Conservation (phyloP, 345 rosid species). For the Raphanus sativus region DNA sequence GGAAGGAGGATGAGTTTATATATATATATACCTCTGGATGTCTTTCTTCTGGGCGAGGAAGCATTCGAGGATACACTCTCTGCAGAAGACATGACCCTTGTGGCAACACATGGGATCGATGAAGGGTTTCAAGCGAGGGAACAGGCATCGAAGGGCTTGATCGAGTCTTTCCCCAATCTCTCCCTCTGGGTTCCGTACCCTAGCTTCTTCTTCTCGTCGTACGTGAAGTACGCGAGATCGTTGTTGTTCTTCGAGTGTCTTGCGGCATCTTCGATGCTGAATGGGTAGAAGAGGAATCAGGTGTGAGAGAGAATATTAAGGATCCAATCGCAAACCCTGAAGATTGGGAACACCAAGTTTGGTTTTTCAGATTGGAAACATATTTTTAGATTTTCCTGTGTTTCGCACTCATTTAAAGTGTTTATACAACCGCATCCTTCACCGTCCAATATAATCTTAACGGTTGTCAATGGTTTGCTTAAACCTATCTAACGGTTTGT, state of each 20-base stretch:
- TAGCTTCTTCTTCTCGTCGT: slow-evolving; percentile 93
- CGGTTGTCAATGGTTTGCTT: background rate
- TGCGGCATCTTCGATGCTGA: slow-evolving; percentile 66
- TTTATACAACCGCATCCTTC: background rate
- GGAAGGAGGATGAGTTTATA: background rate
- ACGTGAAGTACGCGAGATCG: slow-evolving; percentile 93
- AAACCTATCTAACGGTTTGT: background rate
- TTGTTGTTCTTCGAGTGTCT: slow-evolving; percentile 97
- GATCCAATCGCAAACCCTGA: background rate
- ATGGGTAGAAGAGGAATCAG: background rate
- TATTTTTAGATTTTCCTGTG: background rate
- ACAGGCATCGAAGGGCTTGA: slow-evolving; percentile 94
- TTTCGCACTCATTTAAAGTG: background rate
- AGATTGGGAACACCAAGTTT: background rate
- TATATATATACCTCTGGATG: slow-evolving; percentile 69
- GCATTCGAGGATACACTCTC: slow-evolving; percentile 88
- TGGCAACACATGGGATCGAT: slow-evolving; percentile 90
- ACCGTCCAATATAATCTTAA: slow-evolving; percentile 31
- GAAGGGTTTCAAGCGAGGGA: slow-evolving; percentile 86
- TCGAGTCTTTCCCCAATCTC: slow-evolving; percentile 90
- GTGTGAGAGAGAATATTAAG: background rate
- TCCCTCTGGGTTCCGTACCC: slow-evolving; percentile 97
- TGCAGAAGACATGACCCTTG: slow-evolving; percentile 88
- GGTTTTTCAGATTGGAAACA: background rate
- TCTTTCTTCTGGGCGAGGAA: slow-evolving; percentile 88